Percentiles rank a stretch among this genome's conserved stretches.
Conservation (phyloP, 1,139 yeast species). For the Torulaspora globosa region DNA sequence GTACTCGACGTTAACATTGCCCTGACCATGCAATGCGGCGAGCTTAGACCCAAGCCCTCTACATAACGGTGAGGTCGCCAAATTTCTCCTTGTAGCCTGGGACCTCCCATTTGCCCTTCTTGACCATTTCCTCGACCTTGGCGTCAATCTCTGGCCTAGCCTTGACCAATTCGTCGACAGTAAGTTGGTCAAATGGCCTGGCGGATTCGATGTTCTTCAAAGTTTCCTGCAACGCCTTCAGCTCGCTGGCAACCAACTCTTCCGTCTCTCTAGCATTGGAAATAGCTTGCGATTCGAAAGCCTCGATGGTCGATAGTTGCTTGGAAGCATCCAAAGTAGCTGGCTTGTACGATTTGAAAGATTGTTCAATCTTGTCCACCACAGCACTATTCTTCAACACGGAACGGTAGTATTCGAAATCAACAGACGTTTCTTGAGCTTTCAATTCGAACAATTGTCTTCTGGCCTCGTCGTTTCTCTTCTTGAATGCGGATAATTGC, state of each 20-base stretch:
- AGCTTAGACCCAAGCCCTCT: constrained; percentile 21
- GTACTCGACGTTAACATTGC: constrained; percentile 3
- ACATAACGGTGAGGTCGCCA: constrained; percentile 94
- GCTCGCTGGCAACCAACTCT: constrained; percentile 79
- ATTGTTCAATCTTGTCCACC: constrained; percentile 75
- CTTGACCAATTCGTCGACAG: constrained; percentile 88
- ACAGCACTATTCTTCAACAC: constrained; percentile 77
- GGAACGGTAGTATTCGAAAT: constrained; percentile 75
- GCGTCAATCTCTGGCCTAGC: constrained; percentile 98
- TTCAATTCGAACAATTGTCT: constrained; percentile 67
- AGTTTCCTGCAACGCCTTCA: constrained; percentile 80
- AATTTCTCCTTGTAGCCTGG: constrained; percentile 98
- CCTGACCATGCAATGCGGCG: constrained; percentile 5
- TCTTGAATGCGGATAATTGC: constrained; percentile 86
- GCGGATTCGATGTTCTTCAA: constrained; percentile 92
- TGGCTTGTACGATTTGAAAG: constrained; percentile 73
- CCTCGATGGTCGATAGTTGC: constrained; percentile 86
- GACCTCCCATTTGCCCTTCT: constrained; percentile 96
- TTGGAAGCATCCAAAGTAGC: constrained; percentile 79
- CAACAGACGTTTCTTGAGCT: constrained; percentile 70
- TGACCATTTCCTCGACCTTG: constrained; percentile 91
- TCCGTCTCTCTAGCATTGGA: constrained; percentile 96
- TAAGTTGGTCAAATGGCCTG: constrained; percentile 95
- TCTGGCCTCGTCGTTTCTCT: constrained; percentile 98
- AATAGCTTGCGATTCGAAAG: constrained; percentile 91